Evolutionary conservation across 768 basidiomycete species (phyloP).

Genomic region (Lactifluus piperatus): DNA sequence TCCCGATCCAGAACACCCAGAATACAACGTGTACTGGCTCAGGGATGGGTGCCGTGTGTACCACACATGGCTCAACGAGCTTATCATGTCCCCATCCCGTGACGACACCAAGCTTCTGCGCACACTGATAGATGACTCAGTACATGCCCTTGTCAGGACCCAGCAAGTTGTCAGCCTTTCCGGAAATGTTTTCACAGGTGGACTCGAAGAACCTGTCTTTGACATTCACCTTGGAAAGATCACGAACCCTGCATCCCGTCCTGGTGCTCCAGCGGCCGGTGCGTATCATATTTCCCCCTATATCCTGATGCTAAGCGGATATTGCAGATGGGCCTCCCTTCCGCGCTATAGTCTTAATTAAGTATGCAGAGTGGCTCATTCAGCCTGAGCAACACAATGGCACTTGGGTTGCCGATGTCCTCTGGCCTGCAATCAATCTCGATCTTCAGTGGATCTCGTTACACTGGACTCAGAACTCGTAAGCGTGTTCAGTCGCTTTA

Average conservation of each 20-base stretch:
- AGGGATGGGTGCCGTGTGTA: slow-evolving; percentile 12
- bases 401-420: too few relatives aligned
- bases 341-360: slow-evolving; percentile 1
- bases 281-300: neutral
- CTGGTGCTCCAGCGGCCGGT: slow-evolving; percentile 10
- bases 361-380: slow-evolving; percentile 16
- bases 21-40: neutral
- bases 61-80: slow-evolving; percentile 9
- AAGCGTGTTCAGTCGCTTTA: neutral
- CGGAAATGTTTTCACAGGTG: slow-evolving; percentile 10
- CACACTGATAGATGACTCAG: slow-evolving; percentile 2
- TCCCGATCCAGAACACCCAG: neutral
- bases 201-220: slow-evolving; percentile 7
- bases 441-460: slow-evolving; percentile 10
- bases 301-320: neutral
- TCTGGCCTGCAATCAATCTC: too few relatives aligned
- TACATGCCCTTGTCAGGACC: slow-evolving; percentile 1
- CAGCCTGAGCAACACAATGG: too few relatives aligned
- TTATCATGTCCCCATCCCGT: neutral
- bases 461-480: slow-evolving; percentile 16
- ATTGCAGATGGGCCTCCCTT: slow-evolving; percentile 7
- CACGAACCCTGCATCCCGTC: neutral
- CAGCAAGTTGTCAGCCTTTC: slow-evolving; percentile 12
- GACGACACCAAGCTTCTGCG: slow-evolving; percentile 6
- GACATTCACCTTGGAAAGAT: neutral